Base-by-base conservation (phyloP, 257 asterid species). In the Hygrophila difformis region DNA sequence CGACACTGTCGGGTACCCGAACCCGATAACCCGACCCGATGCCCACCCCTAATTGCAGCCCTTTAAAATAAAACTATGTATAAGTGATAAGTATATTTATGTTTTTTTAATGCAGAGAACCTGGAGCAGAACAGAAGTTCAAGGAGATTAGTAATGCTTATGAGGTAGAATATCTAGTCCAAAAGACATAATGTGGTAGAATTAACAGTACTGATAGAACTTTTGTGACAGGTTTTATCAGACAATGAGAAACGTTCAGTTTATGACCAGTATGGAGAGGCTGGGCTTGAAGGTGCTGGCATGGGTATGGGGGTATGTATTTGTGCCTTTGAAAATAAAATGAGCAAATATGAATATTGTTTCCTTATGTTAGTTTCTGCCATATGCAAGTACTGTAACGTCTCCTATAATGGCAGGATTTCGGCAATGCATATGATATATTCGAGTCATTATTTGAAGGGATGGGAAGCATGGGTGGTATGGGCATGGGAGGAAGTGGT, bases 211-310 rank as follows among this genome's bases (percentile, higher is more conserved):
- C n/a, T n/a, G n/a, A n/a, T n/a, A n/a, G n/a, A n/a, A n/a, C n/a
- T n/a, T n/a, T n/a, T n/a, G n/a, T n/a, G n/a, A 61, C 86, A 91
- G 99, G 89, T 86, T 56, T 62, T 91, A 53, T 86, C 93, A 6
- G 99, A 91, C 65, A 96, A 91, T 41, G 96, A 86, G 73, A 86
- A 82, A 44, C 95, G 96, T 39, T 91, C 98, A 16, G 78, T 91
- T 49, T 91, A 91, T 44, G 96, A 91, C 68, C 82, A 35, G 54
- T 91, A 91, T 49, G 98, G 98, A 33, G 98, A 91, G 79, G 96
- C 96, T n/a, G 98, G 98, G 59, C 92, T 91, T 51, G 86, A 91
- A 69, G 96, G 96, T 35, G 78, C 95, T 44, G 94, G 94, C 53
- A 46, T 68, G 68, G 98, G 95, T 66, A 64, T 24, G 56, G 96